phyloP scores from a whole-genome alignment of 768 basidiomycete species.

The Lyophyllum semitale region DNA sequence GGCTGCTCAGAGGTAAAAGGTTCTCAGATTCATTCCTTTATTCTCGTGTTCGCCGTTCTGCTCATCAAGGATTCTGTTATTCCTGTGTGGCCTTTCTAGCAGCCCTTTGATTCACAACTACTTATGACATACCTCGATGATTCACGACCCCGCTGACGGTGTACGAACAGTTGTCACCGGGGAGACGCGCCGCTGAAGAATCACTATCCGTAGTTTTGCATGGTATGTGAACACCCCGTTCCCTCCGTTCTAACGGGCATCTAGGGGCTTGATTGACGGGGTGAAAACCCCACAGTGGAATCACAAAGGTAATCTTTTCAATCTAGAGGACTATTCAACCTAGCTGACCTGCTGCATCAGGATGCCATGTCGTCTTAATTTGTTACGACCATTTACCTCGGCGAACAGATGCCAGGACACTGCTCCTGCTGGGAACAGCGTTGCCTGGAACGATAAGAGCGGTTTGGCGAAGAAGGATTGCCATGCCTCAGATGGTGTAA shows the following conservation, averaged over 20 bases:
- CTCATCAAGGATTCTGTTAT: background rate
- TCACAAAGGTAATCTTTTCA: slow-evolving; percentile 60
- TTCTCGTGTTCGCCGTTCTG: slow-evolving; percentile 2
- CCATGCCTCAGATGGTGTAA: too few relatives aligned
- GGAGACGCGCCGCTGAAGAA: slow-evolving; percentile 78
- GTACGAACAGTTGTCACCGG: slow-evolving; percentile 61
- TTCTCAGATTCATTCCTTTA: too few relatives aligned
- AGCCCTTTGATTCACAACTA: slow-evolving; percentile 13
- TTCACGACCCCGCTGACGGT: background rate
- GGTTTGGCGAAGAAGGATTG: too few relatives aligned
- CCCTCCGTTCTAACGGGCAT: slow-evolving; percentile 7
- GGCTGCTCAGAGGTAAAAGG: background rate
- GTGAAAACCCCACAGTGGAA: slow-evolving; percentile 76
- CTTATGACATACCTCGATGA: background rate
- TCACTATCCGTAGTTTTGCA: slow-evolving; percentile 72
- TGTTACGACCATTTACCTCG: slow-evolving; percentile 76
- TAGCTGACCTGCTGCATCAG: slow-evolving; percentile 32
- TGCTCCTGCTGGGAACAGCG: slow-evolving; percentile 57
- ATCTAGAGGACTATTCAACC: background rate
- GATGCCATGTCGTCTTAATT: slow-evolving; percentile 76
- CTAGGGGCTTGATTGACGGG: slow-evolving; percentile 74
- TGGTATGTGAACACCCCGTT: slow-evolving; percentile 45
- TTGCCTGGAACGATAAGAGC: too few relatives aligned
- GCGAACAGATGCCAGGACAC: slow-evolving; percentile 73
- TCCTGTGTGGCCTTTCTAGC: slow-evolving; percentile 2